Evolutionary conservation across 345 rosid species (phyloP).

Genomic region (Populus simonii): DNA sequence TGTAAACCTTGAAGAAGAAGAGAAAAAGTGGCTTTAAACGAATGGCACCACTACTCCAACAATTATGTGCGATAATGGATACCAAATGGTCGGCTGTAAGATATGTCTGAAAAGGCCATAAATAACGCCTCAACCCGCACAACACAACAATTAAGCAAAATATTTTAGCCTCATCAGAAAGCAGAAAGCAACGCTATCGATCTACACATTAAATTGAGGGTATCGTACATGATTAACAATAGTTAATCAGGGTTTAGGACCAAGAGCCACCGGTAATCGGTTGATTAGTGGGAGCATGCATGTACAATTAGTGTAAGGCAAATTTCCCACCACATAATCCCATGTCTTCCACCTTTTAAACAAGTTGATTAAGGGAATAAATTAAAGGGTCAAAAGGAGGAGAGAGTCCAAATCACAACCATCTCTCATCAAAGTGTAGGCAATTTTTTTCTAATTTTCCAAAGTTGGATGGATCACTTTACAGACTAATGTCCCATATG

Average conservation of each 20-base stretch:
- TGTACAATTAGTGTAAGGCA: background rate
- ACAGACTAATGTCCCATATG: constrained; percentile 10
- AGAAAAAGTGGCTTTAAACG: background rate
- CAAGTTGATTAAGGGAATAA: background rate
- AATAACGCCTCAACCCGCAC: background rate
- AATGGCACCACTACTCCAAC: background rate
- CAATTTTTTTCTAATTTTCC: background rate
- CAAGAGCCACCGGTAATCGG: background rate
- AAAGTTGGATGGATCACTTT: background rate
- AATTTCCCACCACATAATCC: background rate
- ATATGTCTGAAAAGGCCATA: background rate
- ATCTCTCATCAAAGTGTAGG: background rate
- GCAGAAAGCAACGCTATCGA: no score
- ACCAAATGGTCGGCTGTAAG: background rate
- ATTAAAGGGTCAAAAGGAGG: background rate
- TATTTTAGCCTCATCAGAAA: no score
- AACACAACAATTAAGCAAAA: background rate
- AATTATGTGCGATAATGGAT: background rate
- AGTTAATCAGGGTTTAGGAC: background rate
- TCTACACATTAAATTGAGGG: no score
- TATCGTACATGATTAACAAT: no score
- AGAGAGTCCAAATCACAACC: constrained; percentile 5
- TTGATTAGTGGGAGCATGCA: background rate
- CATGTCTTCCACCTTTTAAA: background rate
- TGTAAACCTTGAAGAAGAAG: background rate